Percentiles rank a stretch among this genome's conserved stretches.
Evolutionary conservation across 371 early-diverging fungal genomes (phyloP).

Genomic region (Mortierella sp.): DNA sequence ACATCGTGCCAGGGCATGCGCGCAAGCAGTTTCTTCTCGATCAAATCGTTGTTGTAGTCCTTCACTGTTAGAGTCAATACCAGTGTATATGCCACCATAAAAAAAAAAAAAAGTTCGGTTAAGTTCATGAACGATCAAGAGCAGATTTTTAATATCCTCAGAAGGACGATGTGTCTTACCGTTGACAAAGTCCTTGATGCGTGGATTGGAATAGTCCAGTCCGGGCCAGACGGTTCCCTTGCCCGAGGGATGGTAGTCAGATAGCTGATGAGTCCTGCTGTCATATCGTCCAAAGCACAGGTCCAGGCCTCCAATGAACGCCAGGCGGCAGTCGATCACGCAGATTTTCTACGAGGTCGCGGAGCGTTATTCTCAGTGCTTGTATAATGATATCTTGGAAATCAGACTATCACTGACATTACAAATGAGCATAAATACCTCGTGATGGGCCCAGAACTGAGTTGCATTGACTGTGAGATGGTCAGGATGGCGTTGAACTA

Average conservation of each 20-base stretch:
- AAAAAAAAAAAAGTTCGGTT: background rate
- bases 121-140: background rate
- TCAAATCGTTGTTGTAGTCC: slow-evolving; percentile 34
- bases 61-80: slow-evolving; percentile 34
- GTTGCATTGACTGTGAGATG: slow-evolving; percentile 76
- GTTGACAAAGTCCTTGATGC: slow-evolving; percentile 88
- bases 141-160: background rate
- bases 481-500: slow-evolving; percentile 89
- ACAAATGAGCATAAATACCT: slow-evolving; percentile 22
- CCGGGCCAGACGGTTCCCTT: slow-evolving; percentile 76
- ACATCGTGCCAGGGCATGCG: slow-evolving; percentile 98
- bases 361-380: too few relatives aligned
- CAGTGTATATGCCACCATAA: background rate
- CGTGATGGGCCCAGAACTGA: slow-evolving; percentile 85
- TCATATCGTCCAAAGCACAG: slow-evolving; percentile 94
- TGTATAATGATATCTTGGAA: background rate
- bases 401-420: background rate
- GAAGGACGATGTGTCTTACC: slow-evolving; percentile 50
- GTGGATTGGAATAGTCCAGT: slow-evolving; percentile 94
- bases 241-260: slow-evolving; percentile 73
- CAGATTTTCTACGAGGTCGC: slow-evolving; percentile 81
- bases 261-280: slow-evolving; percentile 80
- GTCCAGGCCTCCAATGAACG: slow-evolving; percentile 94
- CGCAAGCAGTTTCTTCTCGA: slow-evolving; percentile 57
- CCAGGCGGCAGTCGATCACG: slow-evolving; percentile 84